Base-by-base conservation (phyloP, 306 rosid genomes). In the Ormosia emarginata region DNA sequence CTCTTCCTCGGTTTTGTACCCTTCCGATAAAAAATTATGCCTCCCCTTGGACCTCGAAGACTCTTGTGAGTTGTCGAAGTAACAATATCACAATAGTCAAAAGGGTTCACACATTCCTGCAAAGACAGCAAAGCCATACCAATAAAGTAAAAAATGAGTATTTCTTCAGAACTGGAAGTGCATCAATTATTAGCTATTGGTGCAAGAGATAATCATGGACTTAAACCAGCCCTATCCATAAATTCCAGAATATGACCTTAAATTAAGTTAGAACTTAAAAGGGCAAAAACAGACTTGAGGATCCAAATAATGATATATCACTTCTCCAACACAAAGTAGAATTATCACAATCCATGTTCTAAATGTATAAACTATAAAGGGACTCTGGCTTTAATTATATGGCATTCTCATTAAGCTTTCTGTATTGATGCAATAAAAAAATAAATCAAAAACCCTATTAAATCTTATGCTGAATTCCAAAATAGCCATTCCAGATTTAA, bases 31-130 rank as follows among this genome's bases (percentile, higher is more conserved):
- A 95, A 95, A 58, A 95, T 95, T 83, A 95, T 95, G 61, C 99
- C 99, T 47, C 99, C 99, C 87, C 99, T 95, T 4, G 99, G 99
- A 77, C 99, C 99, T 58, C 99, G 94, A 81, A 95, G 98, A 84
- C 99, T 91, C 87, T 95, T 95, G 87, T 95, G 99, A 72, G 99
- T 95, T 40, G 99, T 95, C 34, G 99, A 95, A 15, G 99, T 95
- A 66, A 95, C 95, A 86, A 95, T 79, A 84, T 95, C 99, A 88
- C 99, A 95, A 85, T 87, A 90, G 15, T 92, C 99, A 85, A 95
- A 95, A 72, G 99, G 99, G 85, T 90, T 95, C 10, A 77, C 83
- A 85, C 93, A 95, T 83, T 90, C 98, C 99, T 95, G 90, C 13
- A 40, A 46, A 3, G 74, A 63, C 64, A 81, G 74, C 9, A 81